Conservation (phyloP, 2,329 filamentous ascomycete species). For the Orbilia oligospora region DNA sequence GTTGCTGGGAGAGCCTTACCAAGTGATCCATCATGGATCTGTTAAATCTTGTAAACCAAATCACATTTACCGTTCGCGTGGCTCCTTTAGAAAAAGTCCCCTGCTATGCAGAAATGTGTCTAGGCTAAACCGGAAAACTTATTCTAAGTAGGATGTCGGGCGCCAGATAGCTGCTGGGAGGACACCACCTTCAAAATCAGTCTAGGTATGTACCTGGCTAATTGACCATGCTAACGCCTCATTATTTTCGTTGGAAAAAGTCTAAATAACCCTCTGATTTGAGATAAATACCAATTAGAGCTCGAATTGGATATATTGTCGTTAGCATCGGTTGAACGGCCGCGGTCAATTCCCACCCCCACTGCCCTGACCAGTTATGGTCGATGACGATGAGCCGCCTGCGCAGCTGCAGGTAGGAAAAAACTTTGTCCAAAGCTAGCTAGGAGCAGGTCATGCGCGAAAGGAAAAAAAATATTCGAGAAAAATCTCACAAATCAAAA, state of each 20-base stretch:
- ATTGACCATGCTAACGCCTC: conserved; percentile 35
- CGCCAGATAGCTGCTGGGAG: conserved; percentile 22
- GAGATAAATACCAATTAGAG: conserved; percentile 31
- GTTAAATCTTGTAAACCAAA: conserved; percentile 37
- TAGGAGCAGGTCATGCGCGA: conserved; percentile 47
- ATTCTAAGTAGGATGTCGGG: conserved; percentile 46
- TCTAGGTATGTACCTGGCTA: conserved; percentile 30
- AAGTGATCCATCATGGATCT: conserved; percentile 34
- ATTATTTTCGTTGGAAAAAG: conserved; percentile 26
- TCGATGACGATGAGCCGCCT: conserved; percentile 43
- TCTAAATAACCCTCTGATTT: conserved; percentile 24
- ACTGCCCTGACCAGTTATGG: not conserved
- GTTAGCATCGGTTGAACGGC: conserved; percentile 28
- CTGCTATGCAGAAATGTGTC: conserved; percentile 22
- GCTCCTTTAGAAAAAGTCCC: conserved; percentile 20
- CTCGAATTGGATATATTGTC: conserved; percentile 29
- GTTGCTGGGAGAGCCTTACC: conserved; percentile 37
- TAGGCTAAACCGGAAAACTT: conserved; percentile 37
- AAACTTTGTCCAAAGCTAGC: conserved; percentile 23
- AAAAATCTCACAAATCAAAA: conserved; percentile 55
- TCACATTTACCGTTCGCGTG: conserved; percentile 48
- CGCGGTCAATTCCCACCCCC: conserved; percentile 26
- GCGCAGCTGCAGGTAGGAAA: conserved; percentile 35
- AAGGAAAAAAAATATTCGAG: not conserved
- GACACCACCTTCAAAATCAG: conserved; percentile 23